A percentile compares a stretch with the other conserved stretches of the same genome.
These are phyloP conservation scores for Penicillium waksmanii DNA, from an alignment of 495 filamentous ascomycete species.

Conservation along the genomic window DNA sequence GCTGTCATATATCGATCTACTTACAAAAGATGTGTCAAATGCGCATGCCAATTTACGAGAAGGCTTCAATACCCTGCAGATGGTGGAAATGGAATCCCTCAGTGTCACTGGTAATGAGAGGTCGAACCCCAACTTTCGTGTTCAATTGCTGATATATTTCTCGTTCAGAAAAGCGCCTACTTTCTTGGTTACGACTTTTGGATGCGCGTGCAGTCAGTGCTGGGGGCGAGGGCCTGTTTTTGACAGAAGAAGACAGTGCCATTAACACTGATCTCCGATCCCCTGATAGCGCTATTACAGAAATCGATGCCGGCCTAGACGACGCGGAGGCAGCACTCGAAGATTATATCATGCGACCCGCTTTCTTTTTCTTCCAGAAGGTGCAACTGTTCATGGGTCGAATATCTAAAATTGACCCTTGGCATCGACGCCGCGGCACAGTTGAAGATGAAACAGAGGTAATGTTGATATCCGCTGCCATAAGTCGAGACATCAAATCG, in stretches of 20 bases:
- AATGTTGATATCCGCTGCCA: slow-evolving; percentile 38
- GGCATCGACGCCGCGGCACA: slow-evolving; percentile 40
- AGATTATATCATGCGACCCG: slow-evolving; percentile 39
- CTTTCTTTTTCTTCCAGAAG: slow-evolving; percentile 40
- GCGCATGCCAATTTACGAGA: slow-evolving; percentile 19
- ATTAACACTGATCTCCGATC: slow-evolving; percentile 23
- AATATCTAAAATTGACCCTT: slow-evolving; percentile 38
- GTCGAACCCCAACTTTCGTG: no score
- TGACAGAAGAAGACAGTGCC: slow-evolving; percentile 31
- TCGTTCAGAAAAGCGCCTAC: slow-evolving; percentile 27
- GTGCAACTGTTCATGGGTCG: slow-evolving; percentile 40
- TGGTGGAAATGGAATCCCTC: slow-evolving; percentile 11
- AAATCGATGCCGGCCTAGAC: slow-evolving; percentile 28
- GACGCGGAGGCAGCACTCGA: slow-evolving; percentile 18
- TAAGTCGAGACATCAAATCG: slow-evolving; percentile 38
- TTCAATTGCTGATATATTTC: background rate
- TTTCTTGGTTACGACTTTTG: slow-evolving; percentile 42
- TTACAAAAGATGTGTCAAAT: slow-evolving; percentile 15
- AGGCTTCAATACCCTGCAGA: slow-evolving; percentile 13
- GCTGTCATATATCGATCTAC: slow-evolving; percentile 11
- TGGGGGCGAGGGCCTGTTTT: slow-evolving; percentile 43
- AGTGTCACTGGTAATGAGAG: slow-evolving; percentile 12
- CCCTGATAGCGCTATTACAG: slow-evolving; percentile 32
- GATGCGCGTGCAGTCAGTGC: slow-evolving; percentile 42
- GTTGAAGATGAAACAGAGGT: slow-evolving; percentile 44